Evolutionary conservation across 1,284 basidiomycete genomes (phyloP), one percentile per base, ranked within the genome.

Genomic region (Mycena sp.): DNA sequence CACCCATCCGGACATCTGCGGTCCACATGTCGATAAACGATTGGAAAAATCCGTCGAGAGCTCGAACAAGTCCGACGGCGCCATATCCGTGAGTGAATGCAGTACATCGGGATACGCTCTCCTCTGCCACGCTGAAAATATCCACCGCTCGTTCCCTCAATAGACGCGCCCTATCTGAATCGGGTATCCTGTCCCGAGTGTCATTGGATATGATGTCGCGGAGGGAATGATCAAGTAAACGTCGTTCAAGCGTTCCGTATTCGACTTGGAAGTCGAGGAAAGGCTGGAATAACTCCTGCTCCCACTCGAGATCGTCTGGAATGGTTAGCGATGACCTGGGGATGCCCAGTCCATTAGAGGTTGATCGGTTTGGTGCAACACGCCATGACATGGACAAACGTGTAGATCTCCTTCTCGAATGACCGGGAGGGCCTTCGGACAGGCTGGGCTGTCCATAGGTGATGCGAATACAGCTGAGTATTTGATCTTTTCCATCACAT

Each of bases 1-100:
- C 73, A 55, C 80, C 76, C n/a, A 80, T 74, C 11, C 80, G 78
- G 60, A 91, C 76, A 46, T 85, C 82, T 4, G 78, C 77, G n/a
- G 85, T 85, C 77, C 89, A 88, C 54, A 77, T 77, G 61, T 90
- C 85, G 46, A 94, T 81, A 72, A 96, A 93, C 3, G 83, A 78
- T 40, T 83, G 77, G 69, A 96, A 81, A 62, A 92, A 86, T 7
- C 81, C 78, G 70, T 96, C 93, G 25, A 96, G 73, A 0, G 93
- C 86, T 38, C 86, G 82, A 19, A 97, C 80, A 17, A 96, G 84
- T 0, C 89, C 92, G 1, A 84, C 78, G 1, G 87, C 82, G 10
- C 90, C 95, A 73, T 93, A 97, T 0, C 96, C 96, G 71, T 96
- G 89, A 1, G 96, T 98, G 73, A 98, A 92, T 0, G 83, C 81